Percentiles rank a stretch among this genome's conserved stretches.
Evolutionary conservation across 345 rosid genomes (phyloP).

Genomic region (Eucalyptus microcorys): DNA sequence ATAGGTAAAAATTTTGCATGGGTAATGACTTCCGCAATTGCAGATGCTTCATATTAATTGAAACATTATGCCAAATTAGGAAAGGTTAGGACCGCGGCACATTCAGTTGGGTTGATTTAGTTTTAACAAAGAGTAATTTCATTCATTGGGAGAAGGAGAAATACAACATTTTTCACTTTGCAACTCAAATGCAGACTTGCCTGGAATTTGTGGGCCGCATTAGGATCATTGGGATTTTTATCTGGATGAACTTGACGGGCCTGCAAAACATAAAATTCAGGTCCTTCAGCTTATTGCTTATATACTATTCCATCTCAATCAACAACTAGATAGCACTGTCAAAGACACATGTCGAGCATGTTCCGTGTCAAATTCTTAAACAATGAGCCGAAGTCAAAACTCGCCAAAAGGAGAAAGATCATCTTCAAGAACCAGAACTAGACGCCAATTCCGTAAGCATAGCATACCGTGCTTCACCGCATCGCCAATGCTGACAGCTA

Average conservation of each 20-base stretch:
- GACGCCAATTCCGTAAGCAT: not conserved
- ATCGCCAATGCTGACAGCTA: not conserved
- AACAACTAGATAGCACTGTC: not conserved
- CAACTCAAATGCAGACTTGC: slow-evolving; percentile 13
- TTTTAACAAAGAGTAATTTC: not conserved
- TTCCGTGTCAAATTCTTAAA: not conserved
- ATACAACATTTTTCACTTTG: not conserved
- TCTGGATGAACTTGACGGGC: slow-evolving; percentile 99
- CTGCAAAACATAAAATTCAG: slow-evolving; percentile 23
- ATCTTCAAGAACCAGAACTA: not conserved
- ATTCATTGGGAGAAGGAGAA: not conserved
- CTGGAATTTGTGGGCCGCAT: slow-evolving; percentile 89
- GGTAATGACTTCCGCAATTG: not conserved
- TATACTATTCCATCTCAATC: not conserved
- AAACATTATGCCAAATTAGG: not conserved
- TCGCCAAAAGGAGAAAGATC: not conserved
- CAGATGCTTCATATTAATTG: not conserved
- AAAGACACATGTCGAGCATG: not conserved
- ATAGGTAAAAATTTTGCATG: not conserved
- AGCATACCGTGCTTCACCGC: not conserved
- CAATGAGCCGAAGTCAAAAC: not conserved
- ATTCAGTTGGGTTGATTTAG: not conserved
- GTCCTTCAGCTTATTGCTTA: not conserved
- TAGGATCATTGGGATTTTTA: slow-evolving; percentile 89
- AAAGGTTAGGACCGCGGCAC: not conserved